Base-by-base conservation (phyloP, 768 basidiomycete species). In the Chlorophyllum brunneum region DNA sequence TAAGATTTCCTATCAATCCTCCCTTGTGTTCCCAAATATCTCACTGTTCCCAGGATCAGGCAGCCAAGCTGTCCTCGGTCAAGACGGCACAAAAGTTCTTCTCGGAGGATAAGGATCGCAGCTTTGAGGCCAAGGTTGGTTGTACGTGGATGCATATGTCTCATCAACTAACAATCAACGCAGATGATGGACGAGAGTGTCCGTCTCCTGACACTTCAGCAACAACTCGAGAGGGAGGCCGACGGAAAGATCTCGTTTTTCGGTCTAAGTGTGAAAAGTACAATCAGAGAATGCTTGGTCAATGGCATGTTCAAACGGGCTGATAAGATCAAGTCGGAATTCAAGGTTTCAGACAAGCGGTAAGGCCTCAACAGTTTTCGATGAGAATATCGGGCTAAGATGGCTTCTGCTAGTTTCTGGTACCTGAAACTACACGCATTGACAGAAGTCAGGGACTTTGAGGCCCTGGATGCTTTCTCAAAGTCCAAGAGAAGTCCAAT, bases 301-400 rank as follows among this genome's bases (percentile, higher is more conserved):
- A 90, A 88, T 50, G 87, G 86, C 9, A 77, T 95, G 73, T 69
- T 80, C 16, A 98, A 95, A 70, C 79, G 83, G 54, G 97, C 94
- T 0, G 97, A 99, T 62, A 92, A 87, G 62, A 67, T 95, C 54
- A 86, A 88, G 64, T 74, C 76, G 1, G 95, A 98, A 58, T 98
- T 92, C 75, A 95, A 89, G 64, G 90, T 99, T 1, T 82, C 93
- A 0, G 97, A 98, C 64, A 98, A 95, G 72, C 77, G 95, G 94
- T 93, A 47, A 24, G 79, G 62, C 38, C 33, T 38, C 48, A 26
- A 34, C 22, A 9, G 36, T 13, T 16, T 6, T 10, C 31, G 3
- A 36, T 11, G 15, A 6, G 13, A 36, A 16, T 5, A 36, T 9
- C 40, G 31, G 11, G 15, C 24, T 15, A 26, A 36, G 41, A 15